These are phyloP conservation scores for Ziziphus jujuba DNA, from an alignment of 306 rosid species.

Conservation along the genomic window DNA sequence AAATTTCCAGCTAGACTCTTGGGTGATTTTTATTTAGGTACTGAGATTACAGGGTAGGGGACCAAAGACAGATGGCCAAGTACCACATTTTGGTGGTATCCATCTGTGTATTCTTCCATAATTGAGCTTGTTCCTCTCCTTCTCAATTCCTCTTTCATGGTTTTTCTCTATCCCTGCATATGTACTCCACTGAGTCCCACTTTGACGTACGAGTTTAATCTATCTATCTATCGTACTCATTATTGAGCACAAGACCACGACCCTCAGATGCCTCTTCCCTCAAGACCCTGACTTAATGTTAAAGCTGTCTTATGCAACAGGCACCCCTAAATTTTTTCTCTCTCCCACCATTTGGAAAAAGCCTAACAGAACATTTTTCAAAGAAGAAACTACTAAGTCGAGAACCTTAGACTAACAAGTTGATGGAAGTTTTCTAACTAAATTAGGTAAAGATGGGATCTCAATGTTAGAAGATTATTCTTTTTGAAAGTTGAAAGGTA, in stretches of 20 bases:
- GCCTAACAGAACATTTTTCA: background rate
- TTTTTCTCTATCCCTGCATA: constrained; percentile 31
- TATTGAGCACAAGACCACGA: constrained; percentile 30
- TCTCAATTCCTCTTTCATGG: constrained; percentile 42
- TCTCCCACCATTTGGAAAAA: background rate
- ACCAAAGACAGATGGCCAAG: constrained; percentile 43
- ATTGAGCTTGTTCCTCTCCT: constrained; percentile 48
- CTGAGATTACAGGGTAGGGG: constrained; percentile 58
- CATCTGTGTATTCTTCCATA: constrained; percentile 41
- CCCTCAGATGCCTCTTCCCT: constrained; percentile 34
- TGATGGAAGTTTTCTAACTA: background rate
- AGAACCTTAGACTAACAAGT: too few relatives aligned
- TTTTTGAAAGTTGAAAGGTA: constrained; percentile 25
- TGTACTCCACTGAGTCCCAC: constrained; percentile 45
- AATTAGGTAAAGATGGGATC: background rate
- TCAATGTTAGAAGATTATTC: background rate
- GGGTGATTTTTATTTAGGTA: constrained; percentile 29
- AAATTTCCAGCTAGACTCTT: constrained; percentile 41
- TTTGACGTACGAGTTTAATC: constrained; percentile 28
- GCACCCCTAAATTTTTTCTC: background rate
- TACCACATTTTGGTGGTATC: constrained; percentile 45
- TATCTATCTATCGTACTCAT: constrained; percentile 27
- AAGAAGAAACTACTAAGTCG: background rate
- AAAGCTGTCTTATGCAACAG: constrained; percentile 11
- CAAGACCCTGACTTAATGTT: constrained; percentile 15